Evolutionary conservation across 345 rosid genomes (phyloP).

Genomic region (Eucalyptus tenuipes): DNA sequence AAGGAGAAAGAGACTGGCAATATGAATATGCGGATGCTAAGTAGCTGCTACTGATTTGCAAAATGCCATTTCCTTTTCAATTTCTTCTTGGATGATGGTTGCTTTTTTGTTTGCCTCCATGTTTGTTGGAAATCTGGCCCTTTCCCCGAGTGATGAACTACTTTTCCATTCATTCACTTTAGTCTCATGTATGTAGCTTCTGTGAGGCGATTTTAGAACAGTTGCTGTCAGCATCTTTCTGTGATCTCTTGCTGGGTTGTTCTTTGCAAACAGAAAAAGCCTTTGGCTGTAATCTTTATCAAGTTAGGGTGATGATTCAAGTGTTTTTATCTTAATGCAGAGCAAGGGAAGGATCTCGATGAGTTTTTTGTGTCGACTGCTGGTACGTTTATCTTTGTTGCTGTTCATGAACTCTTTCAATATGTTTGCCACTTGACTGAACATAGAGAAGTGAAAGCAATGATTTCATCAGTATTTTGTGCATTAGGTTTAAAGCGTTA

Average conservation of each 20-base stretch:
- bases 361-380: conserved; percentile 92
- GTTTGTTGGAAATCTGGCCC: background rate
- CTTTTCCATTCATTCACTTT: background rate
- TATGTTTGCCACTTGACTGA: background rate
- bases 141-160: background rate
- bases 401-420: background rate
- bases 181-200: background rate
- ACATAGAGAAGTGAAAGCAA: background rate
- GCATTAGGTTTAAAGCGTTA: background rate
- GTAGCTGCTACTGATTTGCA: background rate
- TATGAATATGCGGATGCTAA: background rate
- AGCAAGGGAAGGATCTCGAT: conserved; percentile 78
- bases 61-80: background rate
- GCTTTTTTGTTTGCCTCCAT: background rate
- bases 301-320: background rate
- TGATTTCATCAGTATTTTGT: background rate
- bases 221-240: background rate
- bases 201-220: background rate
- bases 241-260: background rate
- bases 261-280: background rate
- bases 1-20: background rate
- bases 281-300: background rate
- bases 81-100: background rate
- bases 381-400: conserved; percentile 22
- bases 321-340: conserved; percentile 26